These are phyloP conservation scores for Arachis hypogaea DNA, from an alignment of 306 rosid species.

Conservation along the genomic window DNA sequence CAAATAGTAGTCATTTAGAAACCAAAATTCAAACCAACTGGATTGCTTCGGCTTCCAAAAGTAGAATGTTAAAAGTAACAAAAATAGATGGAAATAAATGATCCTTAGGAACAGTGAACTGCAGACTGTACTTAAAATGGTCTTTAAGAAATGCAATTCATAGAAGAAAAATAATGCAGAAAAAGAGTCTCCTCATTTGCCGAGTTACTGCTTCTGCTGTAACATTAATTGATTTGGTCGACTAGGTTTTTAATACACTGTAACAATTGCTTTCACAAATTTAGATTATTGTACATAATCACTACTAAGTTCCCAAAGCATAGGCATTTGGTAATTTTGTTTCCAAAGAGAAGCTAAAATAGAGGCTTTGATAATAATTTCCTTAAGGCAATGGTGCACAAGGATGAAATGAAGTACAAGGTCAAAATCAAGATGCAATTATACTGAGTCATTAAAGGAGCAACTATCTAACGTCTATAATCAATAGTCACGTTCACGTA, in stretches of 20 bases:
- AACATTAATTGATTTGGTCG: neutral
- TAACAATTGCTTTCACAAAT: neutral
- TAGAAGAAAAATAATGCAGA: neutral
- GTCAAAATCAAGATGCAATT: conserved; percentile 11
- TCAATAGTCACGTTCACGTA: conserved; percentile 23
- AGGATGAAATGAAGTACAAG: neutral
- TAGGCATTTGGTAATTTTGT: conserved; percentile 16
- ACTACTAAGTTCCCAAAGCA: neutral
- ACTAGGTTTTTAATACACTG: neutral
- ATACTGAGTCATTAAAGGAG: no score
- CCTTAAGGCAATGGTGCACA: neutral
- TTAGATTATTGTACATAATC: neutral
- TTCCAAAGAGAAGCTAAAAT: neutral
- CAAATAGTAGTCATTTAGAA: neutral
- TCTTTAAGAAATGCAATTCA: neutral
- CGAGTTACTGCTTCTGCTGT: neutral
- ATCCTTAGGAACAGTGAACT: neutral
- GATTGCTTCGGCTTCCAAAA: conserved; percentile 12
- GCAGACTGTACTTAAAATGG: neutral
- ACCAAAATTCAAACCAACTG: conserved; percentile 18
- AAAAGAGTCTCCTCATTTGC: neutral
- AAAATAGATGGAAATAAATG: neutral
- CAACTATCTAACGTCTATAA: neutral
- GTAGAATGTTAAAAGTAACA: neutral
- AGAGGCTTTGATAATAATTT: neutral